phyloP scores from a whole-genome alignment of 2,329 filamentous ascomycete genomes.

The Pseudogymnoascus sp. region DNA sequence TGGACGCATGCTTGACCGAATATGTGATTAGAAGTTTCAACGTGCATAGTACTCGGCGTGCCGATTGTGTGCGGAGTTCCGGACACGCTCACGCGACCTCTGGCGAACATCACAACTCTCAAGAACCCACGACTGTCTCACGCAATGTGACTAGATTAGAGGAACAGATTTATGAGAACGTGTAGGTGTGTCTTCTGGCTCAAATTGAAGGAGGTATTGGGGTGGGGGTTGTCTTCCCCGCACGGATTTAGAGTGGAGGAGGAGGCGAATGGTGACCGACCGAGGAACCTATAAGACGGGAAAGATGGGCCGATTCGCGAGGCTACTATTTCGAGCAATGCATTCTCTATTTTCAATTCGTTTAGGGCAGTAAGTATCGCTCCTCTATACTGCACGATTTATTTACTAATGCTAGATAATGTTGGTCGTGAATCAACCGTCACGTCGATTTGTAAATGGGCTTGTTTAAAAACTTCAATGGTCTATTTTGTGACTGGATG shows the following conservation, averaged over 20 bases:
- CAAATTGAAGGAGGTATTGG: not conserved
- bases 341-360: not conserved
- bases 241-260: not conserved
- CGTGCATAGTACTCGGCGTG: not conserved
- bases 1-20: conserved; percentile 25
- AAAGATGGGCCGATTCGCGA: not conserved
- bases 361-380: not conserved
- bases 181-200: not conserved
- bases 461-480: not conserved
- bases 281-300: not conserved
- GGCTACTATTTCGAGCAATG: not conserved
- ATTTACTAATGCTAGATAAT: not conserved
- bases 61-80: not conserved
- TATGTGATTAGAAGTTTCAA: not conserved
- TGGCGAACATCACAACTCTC: not conserved
- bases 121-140: not conserved
- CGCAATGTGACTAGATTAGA: not conserved
- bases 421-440: not conserved
- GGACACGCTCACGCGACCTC: not conserved
- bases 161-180: not conserved
- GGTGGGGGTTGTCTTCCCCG: not conserved
- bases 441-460: not conserved
- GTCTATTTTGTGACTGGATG: not conserved
- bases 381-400: not conserved
- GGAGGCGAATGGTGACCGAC: not conserved